Conservation (phyloP, 208 protist species). For the Trypanosoma scelopori region DNA sequence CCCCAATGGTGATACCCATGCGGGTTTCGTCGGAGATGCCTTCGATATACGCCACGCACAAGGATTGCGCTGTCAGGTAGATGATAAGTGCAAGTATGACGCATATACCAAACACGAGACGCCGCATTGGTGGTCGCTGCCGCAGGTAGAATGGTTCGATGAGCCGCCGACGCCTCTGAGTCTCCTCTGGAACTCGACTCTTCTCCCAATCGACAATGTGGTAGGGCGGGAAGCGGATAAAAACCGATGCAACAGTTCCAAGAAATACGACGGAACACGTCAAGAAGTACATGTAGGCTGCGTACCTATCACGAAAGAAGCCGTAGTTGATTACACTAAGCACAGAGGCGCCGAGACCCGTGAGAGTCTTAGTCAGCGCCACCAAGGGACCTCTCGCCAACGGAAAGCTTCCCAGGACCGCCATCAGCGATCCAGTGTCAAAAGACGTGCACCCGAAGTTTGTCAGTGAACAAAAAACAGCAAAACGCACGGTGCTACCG, state of each 20-base stretch:
- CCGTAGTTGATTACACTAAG: constrained; percentile 36
- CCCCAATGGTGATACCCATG: constrained; percentile 40
- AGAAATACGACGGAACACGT: constrained; percentile 24
- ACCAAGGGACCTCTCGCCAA: constrained; percentile 45
- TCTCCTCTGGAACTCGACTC: constrained; percentile 4
- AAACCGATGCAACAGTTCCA: neutral
- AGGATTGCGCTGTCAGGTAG: constrained; percentile 47
- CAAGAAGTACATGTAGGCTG: constrained; percentile 66
- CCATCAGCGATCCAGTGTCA: constrained; percentile 67
- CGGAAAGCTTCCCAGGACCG: constrained; percentile 57
- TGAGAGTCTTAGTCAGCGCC: constrained; percentile 53
- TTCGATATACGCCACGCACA: constrained; percentile 42
- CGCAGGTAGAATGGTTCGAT: constrained; percentile 54
- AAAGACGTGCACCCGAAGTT: constrained; percentile 57
- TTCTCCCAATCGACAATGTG: constrained; percentile 15
- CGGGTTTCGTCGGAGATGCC: constrained; percentile 31
- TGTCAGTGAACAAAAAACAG: constrained; percentile 57
- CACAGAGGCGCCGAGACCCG: constrained; percentile 47
- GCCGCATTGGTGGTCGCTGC: constrained; percentile 44
- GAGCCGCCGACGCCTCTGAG: constrained; percentile 8
- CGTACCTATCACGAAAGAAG: constrained; percentile 25
- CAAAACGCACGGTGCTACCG: constrained; percentile 31
- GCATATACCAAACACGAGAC: constrained; percentile 40
- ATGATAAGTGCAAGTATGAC: constrained; percentile 38
- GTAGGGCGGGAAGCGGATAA: constrained; percentile 19